Conservation (phyloP, 768 basidiomycete species). For the Termitomyces sp. region DNA sequence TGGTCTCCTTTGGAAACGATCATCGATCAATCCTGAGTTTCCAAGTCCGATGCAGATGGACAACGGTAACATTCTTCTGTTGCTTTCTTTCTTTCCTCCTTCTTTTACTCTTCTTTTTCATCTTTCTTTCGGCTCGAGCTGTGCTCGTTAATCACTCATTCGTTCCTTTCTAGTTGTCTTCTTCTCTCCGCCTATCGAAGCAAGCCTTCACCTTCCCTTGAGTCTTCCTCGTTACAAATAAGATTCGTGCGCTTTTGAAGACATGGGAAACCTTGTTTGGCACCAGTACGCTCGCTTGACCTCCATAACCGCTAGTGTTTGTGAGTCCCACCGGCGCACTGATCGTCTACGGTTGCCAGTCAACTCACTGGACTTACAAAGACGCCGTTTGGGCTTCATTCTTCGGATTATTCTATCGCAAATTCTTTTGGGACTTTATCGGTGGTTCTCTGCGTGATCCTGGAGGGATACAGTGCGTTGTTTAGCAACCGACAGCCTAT, state of each 20-base stretch:
- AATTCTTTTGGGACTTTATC: constrained; percentile 97
- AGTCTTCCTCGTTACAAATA: constrained; percentile 6
- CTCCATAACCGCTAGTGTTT: constrained; percentile 63
- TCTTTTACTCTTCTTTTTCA: constrained; percentile 10
- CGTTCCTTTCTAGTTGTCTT: constrained; percentile 23
- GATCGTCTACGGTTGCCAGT: not conserved
- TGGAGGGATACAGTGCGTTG: constrained; percentile 72
- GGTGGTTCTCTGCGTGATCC: constrained; percentile 73
- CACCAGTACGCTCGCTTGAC: constrained; percentile 70
- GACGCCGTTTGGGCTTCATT: constrained; percentile 79
- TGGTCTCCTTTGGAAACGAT: constrained; percentile 10
- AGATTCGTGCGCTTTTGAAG: constrained; percentile 1
- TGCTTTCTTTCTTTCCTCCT: constrained; percentile 8
- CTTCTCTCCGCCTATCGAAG: constrained; percentile 27
- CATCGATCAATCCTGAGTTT: constrained; percentile 10
- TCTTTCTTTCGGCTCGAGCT: constrained; percentile 24
- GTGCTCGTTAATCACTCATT: constrained; percentile 22
- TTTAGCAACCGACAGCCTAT: not conserved
- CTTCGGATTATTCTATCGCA: constrained; percentile 81
- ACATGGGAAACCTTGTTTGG: constrained; percentile 78
- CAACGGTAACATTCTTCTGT: not conserved
- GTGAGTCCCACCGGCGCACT: constrained; percentile 40
- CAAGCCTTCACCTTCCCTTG: constrained; percentile 30
- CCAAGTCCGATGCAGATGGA: constrained; percentile 17
- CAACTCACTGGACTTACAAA: constrained; percentile 22